Conservation (phyloP, 2,329 filamentous ascomycete genomes). For the Akanthomyces dipterigenus region DNA sequence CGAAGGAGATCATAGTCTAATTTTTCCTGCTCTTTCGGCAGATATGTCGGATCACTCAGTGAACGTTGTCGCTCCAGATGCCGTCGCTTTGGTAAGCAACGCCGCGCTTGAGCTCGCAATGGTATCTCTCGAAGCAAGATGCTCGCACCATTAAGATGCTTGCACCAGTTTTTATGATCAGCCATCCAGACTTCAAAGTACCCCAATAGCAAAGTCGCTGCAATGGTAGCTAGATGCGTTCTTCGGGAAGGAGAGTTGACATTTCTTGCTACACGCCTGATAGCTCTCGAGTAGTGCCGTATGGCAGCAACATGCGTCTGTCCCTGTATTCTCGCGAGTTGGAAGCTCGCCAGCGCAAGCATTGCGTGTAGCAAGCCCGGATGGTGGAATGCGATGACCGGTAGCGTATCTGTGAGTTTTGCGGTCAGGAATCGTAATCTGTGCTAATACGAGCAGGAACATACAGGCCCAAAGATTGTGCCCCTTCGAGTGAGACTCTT, state of each 20-base stretch:
- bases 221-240: conserved; percentile 74
- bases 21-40: conserved; percentile 27
- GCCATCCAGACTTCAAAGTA: conserved; percentile 95
- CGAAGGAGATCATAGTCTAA: conserved; percentile 36
- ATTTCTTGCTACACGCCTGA: conserved; percentile 70
- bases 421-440: conserved; percentile 2
- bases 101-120: conserved; percentile 63
- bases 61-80: conserved; percentile 16
- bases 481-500: conserved; percentile 53
- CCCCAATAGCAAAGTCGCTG: conserved; percentile 75
- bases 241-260: conserved; percentile 64
- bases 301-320: conserved; percentile 72
- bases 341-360: conserved; percentile 76
- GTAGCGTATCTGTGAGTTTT: conserved; percentile 61
- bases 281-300: conserved; percentile 84
- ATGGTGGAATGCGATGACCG: conserved; percentile 73
- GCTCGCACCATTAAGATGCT: conserved; percentile 77
- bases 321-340: conserved; percentile 76
- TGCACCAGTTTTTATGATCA: conserved; percentile 93
- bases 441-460: conserved; percentile 19
- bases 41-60: background rate
- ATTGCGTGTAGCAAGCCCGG: conserved; percentile 88
- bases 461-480: conserved; percentile 59
- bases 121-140: conserved; percentile 80
- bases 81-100: conserved; percentile 58